Percentiles rank a stretch among this genome's conserved stretches.
Evolutionary conservation across 1,284 basidiomycete species (phyloP).

Genomic region (Porogramme epimiltina): DNA sequence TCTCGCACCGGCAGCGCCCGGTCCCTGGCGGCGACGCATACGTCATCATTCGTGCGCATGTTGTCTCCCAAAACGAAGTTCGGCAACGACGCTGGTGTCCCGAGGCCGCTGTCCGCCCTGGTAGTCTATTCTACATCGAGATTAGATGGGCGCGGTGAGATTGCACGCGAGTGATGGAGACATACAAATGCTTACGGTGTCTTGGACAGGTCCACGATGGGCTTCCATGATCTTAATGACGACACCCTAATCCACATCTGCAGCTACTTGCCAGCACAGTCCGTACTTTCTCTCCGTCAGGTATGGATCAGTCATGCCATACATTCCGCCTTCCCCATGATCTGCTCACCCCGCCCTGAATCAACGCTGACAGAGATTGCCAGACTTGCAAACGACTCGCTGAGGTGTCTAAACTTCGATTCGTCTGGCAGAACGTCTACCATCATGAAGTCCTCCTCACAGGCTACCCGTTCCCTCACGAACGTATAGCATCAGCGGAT

Average conservation of each 20-base stretch:
- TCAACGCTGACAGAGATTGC: neutral
- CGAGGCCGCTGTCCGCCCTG: too few relatives aligned
- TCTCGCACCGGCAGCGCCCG: too few relatives aligned
- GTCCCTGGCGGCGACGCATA: too few relatives aligned
- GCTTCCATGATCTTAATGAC: conserved; percentile 33
- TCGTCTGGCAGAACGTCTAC: conserved; percentile 59
- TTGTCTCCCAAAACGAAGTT: too few relatives aligned
- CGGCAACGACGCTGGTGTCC: too few relatives aligned
- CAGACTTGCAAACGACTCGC: conserved; percentile 54
- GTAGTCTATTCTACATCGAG: too few relatives aligned
- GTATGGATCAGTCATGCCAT: conserved; percentile 29
- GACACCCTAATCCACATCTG: conserved; percentile 53
- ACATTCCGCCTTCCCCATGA: neutral
- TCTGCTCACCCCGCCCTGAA: neutral
- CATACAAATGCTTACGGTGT: too few relatives aligned
- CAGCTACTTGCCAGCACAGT: conserved; percentile 44
- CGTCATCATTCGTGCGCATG: too few relatives aligned
- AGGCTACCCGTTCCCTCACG: conserved; percentile 49
- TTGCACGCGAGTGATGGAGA: too few relatives aligned
- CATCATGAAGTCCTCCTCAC: conserved; percentile 40
- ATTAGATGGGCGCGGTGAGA: too few relatives aligned
- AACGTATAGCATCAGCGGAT: conserved; percentile 30
- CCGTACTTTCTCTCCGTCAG: conserved; percentile 50
- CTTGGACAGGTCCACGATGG: too few relatives aligned
- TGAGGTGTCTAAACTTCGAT: conserved; percentile 43